These are phyloP conservation scores for Geum urbanum DNA, from an alignment of 306 rosid genomes.

Conservation along the genomic window DNA sequence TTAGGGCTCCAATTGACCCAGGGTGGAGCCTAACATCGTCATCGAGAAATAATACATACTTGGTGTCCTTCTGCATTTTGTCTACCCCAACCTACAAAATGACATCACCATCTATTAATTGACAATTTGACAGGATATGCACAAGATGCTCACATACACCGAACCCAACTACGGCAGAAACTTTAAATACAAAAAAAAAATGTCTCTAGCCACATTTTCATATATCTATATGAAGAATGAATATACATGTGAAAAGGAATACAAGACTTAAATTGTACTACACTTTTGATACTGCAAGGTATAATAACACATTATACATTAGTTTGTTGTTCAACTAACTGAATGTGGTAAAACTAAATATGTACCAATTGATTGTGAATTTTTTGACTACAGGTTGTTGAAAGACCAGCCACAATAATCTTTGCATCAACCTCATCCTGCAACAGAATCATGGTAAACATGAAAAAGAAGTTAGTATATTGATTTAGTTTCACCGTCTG, in stretches of 20 bases:
- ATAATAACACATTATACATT: slow-evolving; percentile 10
- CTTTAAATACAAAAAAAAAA: not conserved
- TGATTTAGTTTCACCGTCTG: slow-evolving; percentile 1
- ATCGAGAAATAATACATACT: slow-evolving; percentile 86
- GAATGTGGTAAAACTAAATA: not conserved
- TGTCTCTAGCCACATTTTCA: slow-evolving; percentile 10
- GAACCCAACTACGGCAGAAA: not conserved
- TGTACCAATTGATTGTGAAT: slow-evolving; percentile 94
- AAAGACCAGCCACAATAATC: slow-evolving; percentile 76
- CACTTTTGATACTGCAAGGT: slow-evolving; percentile 17
- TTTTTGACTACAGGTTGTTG: slow-evolving; percentile 96
- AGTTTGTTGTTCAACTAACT: not conserved
- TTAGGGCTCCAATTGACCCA: slow-evolving; percentile 86
- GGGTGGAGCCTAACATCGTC: slow-evolving; percentile 97
- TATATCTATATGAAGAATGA: not conserved
- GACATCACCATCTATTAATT: slow-evolving; percentile 22
- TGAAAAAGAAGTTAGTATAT: not conserved
- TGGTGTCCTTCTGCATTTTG: slow-evolving; percentile 74
- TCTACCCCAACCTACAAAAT: slow-evolving; percentile 83
- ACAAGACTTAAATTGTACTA: not conserved
- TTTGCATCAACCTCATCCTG: slow-evolving; percentile 82
- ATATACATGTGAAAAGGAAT: not conserved
- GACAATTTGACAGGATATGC: slow-evolving; percentile 4
- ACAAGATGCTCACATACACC: not conserved
- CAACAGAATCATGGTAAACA: slow-evolving; percentile 1